Evolutionary conservation across 805 yeast genomes (phyloP), one percentile per base, ranked within the genome.

Genomic region (Ogataea naganishii): DNA sequence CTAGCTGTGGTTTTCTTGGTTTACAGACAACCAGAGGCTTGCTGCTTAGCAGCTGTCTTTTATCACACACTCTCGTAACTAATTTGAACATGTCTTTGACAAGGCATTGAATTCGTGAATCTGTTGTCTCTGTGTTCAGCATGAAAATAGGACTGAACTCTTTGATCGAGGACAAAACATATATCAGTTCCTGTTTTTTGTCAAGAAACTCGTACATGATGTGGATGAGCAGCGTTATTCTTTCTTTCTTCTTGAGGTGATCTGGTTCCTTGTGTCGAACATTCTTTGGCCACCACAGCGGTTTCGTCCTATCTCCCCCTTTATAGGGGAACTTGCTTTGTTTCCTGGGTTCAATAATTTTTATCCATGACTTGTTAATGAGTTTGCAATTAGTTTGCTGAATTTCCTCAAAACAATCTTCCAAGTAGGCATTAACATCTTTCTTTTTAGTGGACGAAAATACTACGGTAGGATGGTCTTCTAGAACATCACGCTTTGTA

Each of bases 201-300:
- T 32, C 34, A 20, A 34, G 40, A 31, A 52, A 53, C 1, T 47
- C 42, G 14, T 52, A 29, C 5, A 62, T 29, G 9, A 75, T 58
- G 9, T 53, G 38, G 19, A 66, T 52, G 45, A 81, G 50, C 15
- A 80, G 51, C 4, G 43, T 45, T 13, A 78, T 43, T 31, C 92
- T 56, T 41, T 75, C 79, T 1, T 53, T 55, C 45, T 75, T 80
- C 34, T 60, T 64, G 34, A 81, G 54, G 52, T 81, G 89, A 46
- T 80, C 89, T 0, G 89, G 89, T 44, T 80, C 88, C 25, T 59
- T 62, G 51, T 80, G 89, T 21, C 70, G 56, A 1, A 76, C 69
- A 9, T 38, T 33, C 0, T 24, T 21, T 0, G 88, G 88, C 92
- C 92, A 80, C 88, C 88, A 80, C 5, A 46, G 43, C 1, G 89